Base-by-base conservation (phyloP, 208 protist genomes). In the Vickermania ingenoplastis region DNA sequence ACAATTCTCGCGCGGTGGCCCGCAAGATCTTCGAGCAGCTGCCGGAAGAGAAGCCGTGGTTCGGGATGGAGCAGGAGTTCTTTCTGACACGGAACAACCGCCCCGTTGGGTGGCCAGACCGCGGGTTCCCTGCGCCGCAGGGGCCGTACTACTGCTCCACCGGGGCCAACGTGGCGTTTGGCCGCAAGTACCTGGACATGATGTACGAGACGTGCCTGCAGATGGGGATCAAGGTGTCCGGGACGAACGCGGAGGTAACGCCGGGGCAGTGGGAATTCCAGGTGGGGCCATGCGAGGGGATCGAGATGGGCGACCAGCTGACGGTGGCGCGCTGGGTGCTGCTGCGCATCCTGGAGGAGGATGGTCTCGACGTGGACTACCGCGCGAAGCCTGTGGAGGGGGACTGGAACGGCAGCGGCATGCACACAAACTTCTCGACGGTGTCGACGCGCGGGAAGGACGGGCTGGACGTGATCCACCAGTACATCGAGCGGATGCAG, bases 181-280 rank as follows among this genome's bases (percentile, higher is more conserved):
- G 97, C 21, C 82, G 96, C 31, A 75, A 91, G 56, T 84, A 96
- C 67, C 70, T 84, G 56, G 81, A 91, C 53, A 63, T 70, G 31
- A 83, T 90, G 60, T 91, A 91, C 65, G 81, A 90, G 53, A 50
- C 80, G 24, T 94, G 87, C 65, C 69, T 94, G 3, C 51, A 86
- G 60, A 91, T 93, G 86, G 87, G 83, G 1, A 53, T 94, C 2
- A 91, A 89, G 31, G 61, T 94, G 13, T 91, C 81, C 17, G 96
- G 96, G n/a, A 95, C 93, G 22, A 98, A 98, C 73, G 95, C 82
- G 5, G 96, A 98, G 73, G 97, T 98, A 30, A 97, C 97, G 68
- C 94, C 97, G 55, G 91, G 83, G 4, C 97, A 99, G 80, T 99
- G 97, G 96, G 96, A 99, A 79, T 99, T 94, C 77, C 97, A 99